Evolutionary conservation across 2,329 filamentous ascomycete species (phyloP).

Genomic region (Penicillium sp.): DNA sequence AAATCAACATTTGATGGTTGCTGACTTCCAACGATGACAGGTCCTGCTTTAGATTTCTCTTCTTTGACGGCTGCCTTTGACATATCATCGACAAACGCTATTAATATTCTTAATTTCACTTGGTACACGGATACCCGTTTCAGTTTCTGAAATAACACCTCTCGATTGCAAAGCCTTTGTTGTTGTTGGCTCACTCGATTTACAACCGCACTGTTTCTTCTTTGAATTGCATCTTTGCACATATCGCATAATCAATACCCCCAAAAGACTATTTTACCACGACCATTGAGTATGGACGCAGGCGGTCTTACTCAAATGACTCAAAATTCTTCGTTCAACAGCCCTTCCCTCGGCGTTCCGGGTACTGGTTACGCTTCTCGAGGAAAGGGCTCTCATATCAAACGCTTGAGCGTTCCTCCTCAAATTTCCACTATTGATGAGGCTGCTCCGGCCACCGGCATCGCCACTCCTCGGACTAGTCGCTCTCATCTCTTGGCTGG

Average conservation of each 20-base stretch:
- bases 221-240: constrained; percentile 15
- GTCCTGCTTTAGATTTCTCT: constrained; percentile 5
- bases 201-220: constrained; percentile 1
- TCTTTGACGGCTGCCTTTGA: constrained; percentile 8
- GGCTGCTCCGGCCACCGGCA: constrained; percentile 60
- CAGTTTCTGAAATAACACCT: neutral
- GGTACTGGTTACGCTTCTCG: constrained; percentile 80
- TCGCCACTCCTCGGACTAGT: constrained; percentile 84
- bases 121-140: constrained; percentile 3
- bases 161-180: constrained; percentile 6
- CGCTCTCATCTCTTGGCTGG: constrained; percentile 92
- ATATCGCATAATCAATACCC: constrained; percentile 22
- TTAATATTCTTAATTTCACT: constrained; percentile 8
- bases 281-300: constrained; percentile 67
- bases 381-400: constrained; percentile 78
- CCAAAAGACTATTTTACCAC: constrained; percentile 21
- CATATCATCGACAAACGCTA: neutral
- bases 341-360: constrained; percentile 67
- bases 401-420: constrained; percentile 78
- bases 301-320: constrained; percentile 99
- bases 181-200: neutral
- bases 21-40: neutral
- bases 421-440: constrained; percentile 66
- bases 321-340: constrained; percentile 71
- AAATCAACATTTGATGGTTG: neutral